Evolutionary conservation across 192 early-diverging fungal species (phyloP).

Genomic region (Dissophora globulifera): DNA sequence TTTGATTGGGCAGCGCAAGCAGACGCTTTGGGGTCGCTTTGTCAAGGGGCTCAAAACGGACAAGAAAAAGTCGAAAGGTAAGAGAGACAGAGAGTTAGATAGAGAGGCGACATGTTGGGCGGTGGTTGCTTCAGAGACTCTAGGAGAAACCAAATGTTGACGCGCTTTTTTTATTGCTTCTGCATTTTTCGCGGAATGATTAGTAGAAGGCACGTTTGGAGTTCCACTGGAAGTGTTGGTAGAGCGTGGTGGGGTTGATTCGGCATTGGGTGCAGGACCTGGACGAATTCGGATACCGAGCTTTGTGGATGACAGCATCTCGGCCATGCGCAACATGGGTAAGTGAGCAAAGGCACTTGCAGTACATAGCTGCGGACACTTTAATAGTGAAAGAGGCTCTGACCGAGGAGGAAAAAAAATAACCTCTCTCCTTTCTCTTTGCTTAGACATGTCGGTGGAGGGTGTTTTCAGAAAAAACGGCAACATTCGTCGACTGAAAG

Average conservation of each 20-base stretch:
- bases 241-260: conserved; percentile 84
- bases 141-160: no score
- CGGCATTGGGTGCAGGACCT: conserved; percentile 72
- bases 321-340: conserved; percentile 80
- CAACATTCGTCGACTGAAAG: conserved; percentile 91
- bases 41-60: conserved; percentile 72
- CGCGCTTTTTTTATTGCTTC: no score
- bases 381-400: no score
- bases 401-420: no score
- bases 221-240: conserved; percentile 87
- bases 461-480: conserved; percentile 99
- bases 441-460: conserved; percentile 77
- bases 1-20: conserved; percentile 79
- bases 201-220: conserved; percentile 86
- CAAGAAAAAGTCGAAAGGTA: conserved; percentile 57
- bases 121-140: no score
- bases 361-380: no score
- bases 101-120: no score
- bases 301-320: conserved; percentile 86
- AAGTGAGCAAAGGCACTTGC: no score
- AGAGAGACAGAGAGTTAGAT: no score
- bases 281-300: conserved; percentile 82
- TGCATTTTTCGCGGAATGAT: no score
- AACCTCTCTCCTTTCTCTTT: neutral
- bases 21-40: conserved; percentile 80